phyloP scores from a whole-genome alignment of 768 basidiomycete species.

The Zangia roseola region DNA sequence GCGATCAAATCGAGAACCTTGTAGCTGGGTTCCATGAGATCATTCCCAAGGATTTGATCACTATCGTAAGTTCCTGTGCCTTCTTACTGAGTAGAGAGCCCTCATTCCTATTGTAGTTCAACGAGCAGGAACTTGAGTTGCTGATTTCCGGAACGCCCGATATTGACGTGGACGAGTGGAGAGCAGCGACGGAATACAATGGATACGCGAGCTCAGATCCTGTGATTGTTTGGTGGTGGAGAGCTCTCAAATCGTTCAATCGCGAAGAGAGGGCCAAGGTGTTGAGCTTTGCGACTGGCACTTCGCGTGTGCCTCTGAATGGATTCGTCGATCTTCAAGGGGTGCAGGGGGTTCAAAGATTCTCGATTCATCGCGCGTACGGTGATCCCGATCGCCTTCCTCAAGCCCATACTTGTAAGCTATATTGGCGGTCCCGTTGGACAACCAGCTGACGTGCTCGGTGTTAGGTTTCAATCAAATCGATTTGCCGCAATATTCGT shows the following conservation, averaged over 20 bases:
- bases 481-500: constrained; percentile 91
- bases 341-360: constrained; percentile 90
- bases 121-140: constrained; percentile 91
- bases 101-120: constrained; percentile 57
- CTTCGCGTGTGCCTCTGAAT: constrained; percentile 88
- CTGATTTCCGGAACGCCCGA: constrained; percentile 98
- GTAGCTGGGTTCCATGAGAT: constrained; percentile 95
- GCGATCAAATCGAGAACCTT: constrained; percentile 91
- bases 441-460: constrained; percentile 13
- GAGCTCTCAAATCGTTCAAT: constrained; percentile 95
- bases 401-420: constrained; percentile 87
- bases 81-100: not conserved
- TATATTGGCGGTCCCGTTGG: not conserved
- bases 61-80: constrained; percentile 66
- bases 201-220: constrained; percentile 88
- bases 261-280: constrained; percentile 97
- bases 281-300: constrained; percentile 93
- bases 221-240: constrained; percentile 99
- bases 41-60: constrained; percentile 92
- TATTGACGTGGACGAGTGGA: constrained; percentile 98
- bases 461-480: constrained; percentile 86
- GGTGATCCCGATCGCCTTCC: constrained; percentile 82
- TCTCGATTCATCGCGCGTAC: constrained; percentile 94
- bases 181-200: constrained; percentile 87
- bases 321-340: constrained; percentile 96